Base-by-base conservation (phyloP, 345 rosid genomes). In the Lepidium africanum region DNA sequence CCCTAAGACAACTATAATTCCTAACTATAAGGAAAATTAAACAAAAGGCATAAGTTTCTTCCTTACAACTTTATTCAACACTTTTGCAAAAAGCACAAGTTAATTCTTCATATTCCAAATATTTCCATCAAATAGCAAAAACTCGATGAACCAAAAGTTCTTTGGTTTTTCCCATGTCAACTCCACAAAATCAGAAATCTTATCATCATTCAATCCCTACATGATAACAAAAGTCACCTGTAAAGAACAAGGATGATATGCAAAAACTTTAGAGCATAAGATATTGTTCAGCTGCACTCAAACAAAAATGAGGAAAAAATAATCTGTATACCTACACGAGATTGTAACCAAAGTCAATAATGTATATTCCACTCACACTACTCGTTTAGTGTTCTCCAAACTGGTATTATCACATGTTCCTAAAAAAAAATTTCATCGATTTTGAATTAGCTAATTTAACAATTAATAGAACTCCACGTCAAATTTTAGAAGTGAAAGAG, bases 61-160 rank as follows among this genome's bases (percentile, higher is more conserved):
- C 23, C 23, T 21, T 21, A 21, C 23, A 1, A 21, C 23, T 21
- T 21, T 21, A 21, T 21, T 3, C 23, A 21, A 1, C 23, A 21
- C 23, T 21, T 21, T 3, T 21, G 23, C 23, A 21, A 1, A 21
- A 21, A 3, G 23, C 39, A 94, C 85, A 25, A 91, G 88, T 75
- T 94, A n/a, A n/a, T n/a, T 94, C 86, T 85, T 87, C 42, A 85
- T 84, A 74, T 91, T 91, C 99, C 99, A 93, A 33, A 94, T 88
- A 78, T 91, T 94, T 52, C 97, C 97, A 83, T 94, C 96, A 46
- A 94, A 94, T 41, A 95, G 99, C 97, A 91, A 91, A 82, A 94
- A 94, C 82, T 94, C 97, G 11, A 94, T 91, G 78, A 94, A 91
- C 48, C 99, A 85, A n/a, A 91, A 74, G 67, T 94, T 94, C 32